Percentiles rank a stretch among this genome's conserved stretches.
Evolutionary conservation across 1,284 basidiomycete species (phyloP).

Genomic region (Leccinum ponderosum): DNA sequence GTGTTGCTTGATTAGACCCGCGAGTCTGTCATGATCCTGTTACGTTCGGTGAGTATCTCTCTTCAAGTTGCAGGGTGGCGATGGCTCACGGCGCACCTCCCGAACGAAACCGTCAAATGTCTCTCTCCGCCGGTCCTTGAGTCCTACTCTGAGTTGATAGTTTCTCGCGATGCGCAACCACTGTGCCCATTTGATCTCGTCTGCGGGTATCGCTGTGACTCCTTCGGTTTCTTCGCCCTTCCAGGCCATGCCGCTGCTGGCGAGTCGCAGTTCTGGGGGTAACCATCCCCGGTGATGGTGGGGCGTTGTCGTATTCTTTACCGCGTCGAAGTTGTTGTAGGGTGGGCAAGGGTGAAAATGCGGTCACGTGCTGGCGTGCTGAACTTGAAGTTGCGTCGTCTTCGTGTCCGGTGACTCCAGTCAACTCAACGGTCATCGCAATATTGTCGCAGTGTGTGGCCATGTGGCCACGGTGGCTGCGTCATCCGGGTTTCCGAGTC

Average conservation of each 20-base stretch:
- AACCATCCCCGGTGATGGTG: too few species aligned
- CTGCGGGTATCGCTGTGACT: constrained; percentile 66
- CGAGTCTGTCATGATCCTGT: constrained; percentile 83
- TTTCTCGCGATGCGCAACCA: constrained; percentile 93
- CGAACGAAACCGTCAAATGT: constrained; percentile 93
- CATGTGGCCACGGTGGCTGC: too few species aligned
- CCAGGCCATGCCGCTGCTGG: constrained; percentile 90
- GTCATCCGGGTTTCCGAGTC: too few species aligned
- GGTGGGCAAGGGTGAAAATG: too few species aligned
- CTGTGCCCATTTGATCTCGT: constrained; percentile 83
- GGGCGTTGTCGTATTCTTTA: too few species aligned
- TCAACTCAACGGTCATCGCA: too few species aligned
- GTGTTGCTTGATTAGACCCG: constrained; percentile 78
- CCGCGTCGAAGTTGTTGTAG: too few species aligned
- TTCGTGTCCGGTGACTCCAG: too few species aligned
- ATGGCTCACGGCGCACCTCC: constrained; percentile 56
- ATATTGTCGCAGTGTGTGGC: too few species aligned
- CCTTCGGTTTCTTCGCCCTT: constrained; percentile 70
- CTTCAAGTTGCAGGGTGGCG: background rate
- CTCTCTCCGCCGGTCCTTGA: constrained; percentile 75
- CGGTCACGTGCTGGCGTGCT: too few species aligned
- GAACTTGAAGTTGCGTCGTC: too few species aligned
- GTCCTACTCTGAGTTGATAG: constrained; percentile 84
- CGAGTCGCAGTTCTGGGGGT: constrained; percentile 81
- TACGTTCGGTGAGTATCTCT: background rate